Evolutionary conservation across 2,329 filamentous ascomycete species (phyloP).

Genomic region (Fusarium decemcellulare): DNA sequence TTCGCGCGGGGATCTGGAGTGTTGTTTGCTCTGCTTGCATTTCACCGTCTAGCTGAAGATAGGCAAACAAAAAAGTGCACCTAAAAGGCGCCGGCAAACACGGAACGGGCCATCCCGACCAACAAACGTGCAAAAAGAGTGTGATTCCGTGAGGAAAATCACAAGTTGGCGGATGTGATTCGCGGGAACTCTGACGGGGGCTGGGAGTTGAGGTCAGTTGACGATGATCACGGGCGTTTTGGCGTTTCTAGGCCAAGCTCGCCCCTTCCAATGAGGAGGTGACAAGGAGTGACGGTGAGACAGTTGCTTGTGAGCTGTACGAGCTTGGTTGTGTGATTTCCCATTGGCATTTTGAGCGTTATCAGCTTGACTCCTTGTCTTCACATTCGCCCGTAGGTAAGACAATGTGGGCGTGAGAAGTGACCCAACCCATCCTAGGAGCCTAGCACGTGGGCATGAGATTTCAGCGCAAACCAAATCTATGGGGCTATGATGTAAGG

Average conservation of each 20-base stretch:
- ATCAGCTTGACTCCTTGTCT: neutral
- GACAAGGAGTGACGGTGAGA: conserved; percentile 17
- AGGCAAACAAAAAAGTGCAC: conserved; percentile 1
- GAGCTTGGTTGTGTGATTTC: conserved; percentile 8
- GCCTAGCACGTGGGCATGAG: conserved; percentile 19
- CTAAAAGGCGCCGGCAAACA: conserved; percentile 20
- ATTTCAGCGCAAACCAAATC: conserved; percentile 1
- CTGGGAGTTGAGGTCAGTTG: conserved; percentile 32
- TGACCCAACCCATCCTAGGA: conserved; percentile 12
- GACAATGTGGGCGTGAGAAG: neutral
- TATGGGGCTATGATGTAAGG: conserved; percentile 14
- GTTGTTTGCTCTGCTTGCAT: neutral
- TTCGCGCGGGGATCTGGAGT: neutral
- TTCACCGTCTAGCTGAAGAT: neutral
- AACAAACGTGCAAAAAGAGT: conserved; percentile 9
- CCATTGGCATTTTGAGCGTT: neutral
- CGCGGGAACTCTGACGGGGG: conserved; percentile 12
- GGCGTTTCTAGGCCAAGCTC: conserved; percentile 25
- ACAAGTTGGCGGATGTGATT: conserved; percentile 28
- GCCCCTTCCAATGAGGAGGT: conserved; percentile 9
- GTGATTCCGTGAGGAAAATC: conserved; percentile 5
- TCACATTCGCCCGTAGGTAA: neutral
- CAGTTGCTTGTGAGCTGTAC: conserved; percentile 25
- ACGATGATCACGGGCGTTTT: conserved; percentile 29
- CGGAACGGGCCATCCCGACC: conserved; percentile 40